These are phyloP conservation scores for Caryocar brasiliense DNA, from an alignment of 441 rosid species.

Conservation along the genomic window DNA sequence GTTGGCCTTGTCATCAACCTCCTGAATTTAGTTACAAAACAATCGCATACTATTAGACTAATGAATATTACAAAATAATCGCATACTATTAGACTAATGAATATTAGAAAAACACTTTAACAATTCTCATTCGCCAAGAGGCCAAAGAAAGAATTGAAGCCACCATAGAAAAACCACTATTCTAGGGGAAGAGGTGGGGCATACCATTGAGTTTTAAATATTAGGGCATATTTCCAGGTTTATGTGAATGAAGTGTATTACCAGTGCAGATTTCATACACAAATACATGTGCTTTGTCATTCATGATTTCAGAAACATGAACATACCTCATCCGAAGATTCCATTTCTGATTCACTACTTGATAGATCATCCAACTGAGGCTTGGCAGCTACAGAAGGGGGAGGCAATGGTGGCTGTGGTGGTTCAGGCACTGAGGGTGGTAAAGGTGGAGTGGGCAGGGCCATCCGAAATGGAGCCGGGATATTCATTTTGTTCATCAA, in stretches of 20 bases:
- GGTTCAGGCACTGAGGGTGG: constrained; percentile 49
- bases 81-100: neutral
- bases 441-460: constrained; percentile 86
- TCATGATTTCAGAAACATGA: constrained; percentile 8
- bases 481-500: constrained; percentile 98
- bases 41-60: constrained; percentile 3
- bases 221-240: too few relatives aligned
- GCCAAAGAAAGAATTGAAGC: too few relatives aligned
- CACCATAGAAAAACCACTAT: too few relatives aligned
- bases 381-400: constrained; percentile 26
- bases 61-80: constrained; percentile 3
- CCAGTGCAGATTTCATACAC: too few relatives aligned
- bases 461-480: constrained; percentile 93
- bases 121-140: too few relatives aligned
- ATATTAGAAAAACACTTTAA: neutral
- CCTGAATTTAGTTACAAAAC: constrained; percentile 27
- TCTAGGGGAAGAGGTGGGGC: too few relatives aligned
- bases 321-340: constrained; percentile 69
- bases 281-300: neutral
- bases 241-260: too few relatives aligned
- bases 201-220: too few relatives aligned
- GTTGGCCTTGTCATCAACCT: constrained; percentile 19
- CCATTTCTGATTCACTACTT: constrained; percentile 89
- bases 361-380: constrained; percentile 40
- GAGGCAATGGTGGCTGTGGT: constrained; percentile 38